Evolutionary conservation across 305 asterid species (phyloP), one percentile per base, ranked within the genome.

Genomic region (Ilex paraguariensis): DNA sequence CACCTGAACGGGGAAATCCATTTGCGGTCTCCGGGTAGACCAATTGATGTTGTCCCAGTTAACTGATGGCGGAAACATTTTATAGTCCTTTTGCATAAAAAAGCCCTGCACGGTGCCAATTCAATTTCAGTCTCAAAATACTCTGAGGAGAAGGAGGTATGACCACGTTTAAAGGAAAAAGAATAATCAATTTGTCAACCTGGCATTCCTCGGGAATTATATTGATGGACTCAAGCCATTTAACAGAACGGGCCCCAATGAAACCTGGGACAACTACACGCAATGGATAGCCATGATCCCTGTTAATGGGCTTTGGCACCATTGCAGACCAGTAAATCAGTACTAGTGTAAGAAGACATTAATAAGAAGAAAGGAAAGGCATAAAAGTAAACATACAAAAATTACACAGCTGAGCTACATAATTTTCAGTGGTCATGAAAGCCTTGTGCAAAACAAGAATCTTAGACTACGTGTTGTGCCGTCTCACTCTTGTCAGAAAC

Each of bases 211-310:
- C 81, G 32, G 83, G 88, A 70, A 77, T 67, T 66, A 92, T 80
- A 76, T 82, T 87, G 71, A 89, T 87, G 65, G 84, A 85, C 64
- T 92, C 94, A 36, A 92, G 90, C 97, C 97, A 92, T 75, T 92
- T 89, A 66, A 92, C 97, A 54, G 97, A 92, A 55, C 98, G 91
- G 65, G 96, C 98, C 73, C 97, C 97, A 58, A 92, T 89, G 65
- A 92, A 95, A 70, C 97, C 98, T 49, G 98, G 97, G 67, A 92
- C 98, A 71, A 92, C 78, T 68, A 87, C 97, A 33, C 98, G 97
- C 78, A 92, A 63, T 0, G 97, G 98, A 78, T 85, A 92, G 63
- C 96, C 98, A 70, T 92, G 98, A 82, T 92, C 98, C 84, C 97
- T 86, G 81, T 85, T 87, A 62, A 92, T 85, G 54, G 88, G 66